Evolutionary conservation across 2,329 filamentous ascomycete genomes (phyloP), one percentile per base, ranked within the genome.

Genomic region (Orbilia blumenaviensis): DNA sequence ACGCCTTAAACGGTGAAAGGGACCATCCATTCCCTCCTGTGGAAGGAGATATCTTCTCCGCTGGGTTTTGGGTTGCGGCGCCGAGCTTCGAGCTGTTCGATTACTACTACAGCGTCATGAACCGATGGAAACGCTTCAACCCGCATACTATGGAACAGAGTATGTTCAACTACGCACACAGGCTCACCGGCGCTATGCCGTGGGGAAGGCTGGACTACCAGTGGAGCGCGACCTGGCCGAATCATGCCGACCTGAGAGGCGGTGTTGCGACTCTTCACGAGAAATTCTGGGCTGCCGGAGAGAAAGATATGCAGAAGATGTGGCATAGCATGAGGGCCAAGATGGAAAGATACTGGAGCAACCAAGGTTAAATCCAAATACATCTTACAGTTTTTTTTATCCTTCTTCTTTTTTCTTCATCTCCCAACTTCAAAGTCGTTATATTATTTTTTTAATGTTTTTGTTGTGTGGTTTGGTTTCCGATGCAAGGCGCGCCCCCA

Each of bases 131-230:
- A 25, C 81, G 82, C 12, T 85, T 85, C 77, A 80, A 83, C 44
- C 81, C 83, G 0, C 79, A 80, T 18, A 82, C 81, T 14, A 83
- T 83, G 77, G 84, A 85, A 74, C 84, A 85, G 78, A 83, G 82
- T 71, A 78, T 86, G 25, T 79, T 85, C 16, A 85, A 85, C 78
- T 85, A 85, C 77, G 84, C 83, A 1, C 84, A 84, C 74, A 80
- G 84, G 8, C 73, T 81, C 5, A 79, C 81, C 8, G 84, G 84
- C 0, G 79, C 82, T 9, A 85, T 85, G 83, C 83, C 84, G 0
- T 85, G 84, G 84, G 78, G 80, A 16, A 81, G 83, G 63, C 64
- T 85, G 54, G 78, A 83, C 61, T 81, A 80, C 63, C 80, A 79
- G 14, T 85, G 84, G 84, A 84, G 81, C 68, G 81, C 83, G 3